A percentile compares a stretch with the other conserved stretches of the same genome.
These are phyloP conservation scores for Fragilaria crotonensis DNA, from an alignment of 108 stramenopile species.

Conservation along the genomic window DNA sequence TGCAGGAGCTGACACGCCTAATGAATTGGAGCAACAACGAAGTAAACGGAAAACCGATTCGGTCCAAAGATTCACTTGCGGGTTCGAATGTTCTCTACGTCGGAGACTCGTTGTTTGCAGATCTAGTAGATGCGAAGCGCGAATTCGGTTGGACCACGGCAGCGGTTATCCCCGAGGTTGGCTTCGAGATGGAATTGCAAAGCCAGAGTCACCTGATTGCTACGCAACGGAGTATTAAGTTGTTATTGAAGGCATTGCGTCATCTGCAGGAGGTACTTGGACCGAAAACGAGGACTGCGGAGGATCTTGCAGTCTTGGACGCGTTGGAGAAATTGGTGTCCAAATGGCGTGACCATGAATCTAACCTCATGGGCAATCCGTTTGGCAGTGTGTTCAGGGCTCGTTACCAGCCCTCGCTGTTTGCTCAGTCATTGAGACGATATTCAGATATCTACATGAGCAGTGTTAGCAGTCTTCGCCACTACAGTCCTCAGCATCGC, in stretches of 20 bases:
- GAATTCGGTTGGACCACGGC: slow-evolving; percentile 90
- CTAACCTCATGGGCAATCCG: slow-evolving; percentile 64
- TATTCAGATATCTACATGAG: slow-evolving; percentile 74
- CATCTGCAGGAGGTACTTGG: slow-evolving; percentile 58
- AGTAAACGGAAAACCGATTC: slow-evolving; percentile 11
- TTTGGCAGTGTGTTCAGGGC: slow-evolving; percentile 85
- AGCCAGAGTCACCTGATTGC: slow-evolving; percentile 37
- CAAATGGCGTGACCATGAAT: slow-evolving; percentile 71
- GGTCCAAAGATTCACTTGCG: slow-evolving; percentile 37
- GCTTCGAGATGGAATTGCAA: slow-evolving; percentile 60
- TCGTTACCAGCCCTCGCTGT: slow-evolving; percentile 69
- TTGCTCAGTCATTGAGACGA: slow-evolving; percentile 56
- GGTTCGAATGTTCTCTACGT: slow-evolving; percentile 86
- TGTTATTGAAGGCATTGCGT: slow-evolving; percentile 59
- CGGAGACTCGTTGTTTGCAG: slow-evolving; percentile 96
- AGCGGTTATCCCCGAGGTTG: slow-evolving; percentile 82
- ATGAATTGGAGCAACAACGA: slow-evolving; percentile 38
- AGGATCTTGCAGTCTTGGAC: slow-evolving; percentile 63
- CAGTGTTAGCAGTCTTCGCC: slow-evolving; percentile 51
- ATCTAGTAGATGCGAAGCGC: slow-evolving; percentile 93
- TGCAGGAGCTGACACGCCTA: slow-evolving; percentile 59
- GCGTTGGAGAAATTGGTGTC: slow-evolving; percentile 64
- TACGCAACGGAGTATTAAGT: slow-evolving; percentile 61
- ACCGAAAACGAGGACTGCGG: slow-evolving; percentile 28
- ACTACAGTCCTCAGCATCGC: slow-evolving; percentile 76